Conservation (phyloP, 495 filamentous ascomycete species). For the Poronia punctata region DNA sequence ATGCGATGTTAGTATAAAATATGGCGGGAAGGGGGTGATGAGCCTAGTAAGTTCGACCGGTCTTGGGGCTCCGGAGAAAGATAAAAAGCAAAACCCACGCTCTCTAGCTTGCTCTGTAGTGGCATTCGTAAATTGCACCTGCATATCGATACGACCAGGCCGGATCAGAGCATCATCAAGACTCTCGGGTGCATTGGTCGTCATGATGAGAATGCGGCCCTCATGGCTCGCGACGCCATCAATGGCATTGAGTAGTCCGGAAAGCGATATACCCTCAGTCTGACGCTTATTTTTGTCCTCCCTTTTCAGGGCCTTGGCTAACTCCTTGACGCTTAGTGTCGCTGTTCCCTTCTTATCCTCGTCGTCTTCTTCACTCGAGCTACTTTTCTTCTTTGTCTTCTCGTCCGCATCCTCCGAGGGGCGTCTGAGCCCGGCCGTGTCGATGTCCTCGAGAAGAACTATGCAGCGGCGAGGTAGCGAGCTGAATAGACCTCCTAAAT, state of each 20-base stretch:
- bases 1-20: too few species aligned
- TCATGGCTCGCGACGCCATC: constrained; percentile 79
- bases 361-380: constrained; percentile 7
- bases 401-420: constrained; percentile 20
- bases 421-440: constrained; percentile 58
- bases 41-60: too few species aligned
- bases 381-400: constrained; percentile 5
- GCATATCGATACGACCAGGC: constrained; percentile 67
- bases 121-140: constrained; percentile 63
- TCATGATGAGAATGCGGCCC: constrained; percentile 77
- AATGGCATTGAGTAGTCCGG: constrained; percentile 74
- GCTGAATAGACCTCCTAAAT: constrained; percentile 60
- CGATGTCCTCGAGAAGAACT: constrained; percentile 66
- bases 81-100: too few species aligned
- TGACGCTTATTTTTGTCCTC: constrained; percentile 22
- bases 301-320: constrained; percentile 29
- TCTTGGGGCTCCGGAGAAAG: too few species aligned
- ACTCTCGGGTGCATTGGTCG: constrained; percentile 69
- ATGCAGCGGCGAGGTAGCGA: constrained; percentile 57
- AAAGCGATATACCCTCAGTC: constrained; percentile 56
- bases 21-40: too few species aligned
- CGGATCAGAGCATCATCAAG: constrained; percentile 71
- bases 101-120: constrained; percentile 54
- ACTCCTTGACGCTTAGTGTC: constrained; percentile 27
- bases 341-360: background rate